Percentiles rank a stretch among this genome's conserved stretches.
phyloP scores from a whole-genome alignment of 768 basidiomycete species.

The Holtermannia corniformis region DNA sequence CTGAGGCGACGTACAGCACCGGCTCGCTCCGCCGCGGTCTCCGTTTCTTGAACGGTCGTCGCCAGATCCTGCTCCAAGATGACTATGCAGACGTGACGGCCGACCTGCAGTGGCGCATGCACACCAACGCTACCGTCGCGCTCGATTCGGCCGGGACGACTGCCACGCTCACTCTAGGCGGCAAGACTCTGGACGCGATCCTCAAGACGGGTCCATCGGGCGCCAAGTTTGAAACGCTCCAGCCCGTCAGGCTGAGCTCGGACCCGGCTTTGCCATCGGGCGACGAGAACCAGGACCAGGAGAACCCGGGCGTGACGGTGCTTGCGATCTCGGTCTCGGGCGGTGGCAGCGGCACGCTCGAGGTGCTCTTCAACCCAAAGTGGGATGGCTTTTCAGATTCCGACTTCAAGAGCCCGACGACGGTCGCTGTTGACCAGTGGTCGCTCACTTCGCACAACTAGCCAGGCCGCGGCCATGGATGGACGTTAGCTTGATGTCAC shows the following conservation, averaged over 20 bases:
- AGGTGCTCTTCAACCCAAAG: slow-evolving; percentile 89
- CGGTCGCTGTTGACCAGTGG: slow-evolving; percentile 67
- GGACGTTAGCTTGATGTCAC: background rate
- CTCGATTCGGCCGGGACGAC: slow-evolving; percentile 48
- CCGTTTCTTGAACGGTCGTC: slow-evolving; percentile 68
- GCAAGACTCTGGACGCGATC: slow-evolving; percentile 55
- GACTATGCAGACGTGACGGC: slow-evolving; percentile 56
- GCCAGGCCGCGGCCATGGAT: background rate
- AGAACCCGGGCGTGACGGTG: slow-evolving; percentile 70
- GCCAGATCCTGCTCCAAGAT: slow-evolving; percentile 86
- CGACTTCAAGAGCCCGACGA: slow-evolving; percentile 58
- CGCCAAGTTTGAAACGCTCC: slow-evolving; percentile 53
- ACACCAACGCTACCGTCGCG: slow-evolving; percentile 77
- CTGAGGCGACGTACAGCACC: background rate
- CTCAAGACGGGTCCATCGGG: slow-evolving; percentile 61
- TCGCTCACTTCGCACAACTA: slow-evolving; percentile 63
- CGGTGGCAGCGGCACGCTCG: slow-evolving; percentile 63
- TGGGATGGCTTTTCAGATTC: slow-evolving; percentile 51
- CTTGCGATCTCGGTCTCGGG: slow-evolving; percentile 57
- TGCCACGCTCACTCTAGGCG: slow-evolving; percentile 66
- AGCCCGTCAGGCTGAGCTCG: slow-evolving; percentile 51
- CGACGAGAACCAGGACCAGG: slow-evolving; percentile 49
- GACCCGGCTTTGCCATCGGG: slow-evolving; percentile 59
- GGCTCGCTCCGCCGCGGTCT: slow-evolving; percentile 59
- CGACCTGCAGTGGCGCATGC: slow-evolving; percentile 71